Base-by-base conservation (phyloP, 129 eudicot species). In the Pseudognaphalium luteoalbum region DNA sequence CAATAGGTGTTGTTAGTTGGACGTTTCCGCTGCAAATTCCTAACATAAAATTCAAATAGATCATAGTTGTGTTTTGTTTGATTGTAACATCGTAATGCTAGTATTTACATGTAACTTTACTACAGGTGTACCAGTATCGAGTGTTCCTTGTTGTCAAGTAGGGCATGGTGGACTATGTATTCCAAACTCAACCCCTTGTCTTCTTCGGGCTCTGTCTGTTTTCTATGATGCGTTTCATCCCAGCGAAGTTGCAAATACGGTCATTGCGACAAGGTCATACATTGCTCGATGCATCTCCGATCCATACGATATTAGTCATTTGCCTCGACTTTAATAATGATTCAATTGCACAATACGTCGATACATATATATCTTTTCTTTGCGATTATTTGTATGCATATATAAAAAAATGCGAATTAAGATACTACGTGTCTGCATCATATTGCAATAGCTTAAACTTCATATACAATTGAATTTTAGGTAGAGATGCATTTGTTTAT, bases 191-290 rank as follows among this genome's bases (percentile, higher is more conserved):
- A 19, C 11, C 12, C 80, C 83, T 19, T 80, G 83, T 29, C 75
- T 34, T 11, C 0, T 56, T 67, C 71, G 83, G 64, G 70, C 6
- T 67, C 58, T 67, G 12, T 20, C 65, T 6, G 12, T 75, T 14
- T 83, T 75, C 59, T 80, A 35, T 73, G 87, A 83, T 65, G 87
- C 66, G 7, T 79, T 68, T 58, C 87, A 80, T 66, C 84, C 87
- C 1, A 70, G 79, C 4, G 83, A 79, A 39, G 56, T 15, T 4
- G 74, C 80, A n/a, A 79, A 76, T 59, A 39, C 15, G 11, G 20
- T 60, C 8, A 33, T 68, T 44, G 86, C 82, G 9, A 15, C 80
- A 58, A 77, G 86, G 37, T 82, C 86, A 11, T 82, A 72, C 28
- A 72, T 28, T 80, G 83, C 35, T 68, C 33, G 85, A 82, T 72